Conservation (phyloP, 2,329 filamentous ascomycete species). For the Talaromyces sp. region DNA sequence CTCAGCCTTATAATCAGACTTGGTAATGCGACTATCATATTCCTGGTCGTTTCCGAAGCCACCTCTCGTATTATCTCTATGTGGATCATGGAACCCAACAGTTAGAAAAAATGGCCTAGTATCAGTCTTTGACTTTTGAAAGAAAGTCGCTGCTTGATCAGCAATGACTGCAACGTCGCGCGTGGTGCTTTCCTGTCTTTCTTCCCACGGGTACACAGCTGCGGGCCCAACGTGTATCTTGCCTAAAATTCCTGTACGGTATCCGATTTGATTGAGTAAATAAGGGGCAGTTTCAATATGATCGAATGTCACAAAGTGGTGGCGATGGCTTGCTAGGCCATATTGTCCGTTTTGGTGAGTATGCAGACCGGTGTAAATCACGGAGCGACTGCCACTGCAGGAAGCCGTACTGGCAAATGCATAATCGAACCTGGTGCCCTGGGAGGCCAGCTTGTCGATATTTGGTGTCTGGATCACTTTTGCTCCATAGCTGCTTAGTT, state of each 20-base stretch:
- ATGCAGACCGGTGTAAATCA: conserved; percentile 47
- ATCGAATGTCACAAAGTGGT: conserved; percentile 43
- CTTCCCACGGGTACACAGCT: conserved; percentile 39
- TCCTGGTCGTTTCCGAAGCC: conserved; percentile 42
- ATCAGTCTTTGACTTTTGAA: conserved; percentile 24
- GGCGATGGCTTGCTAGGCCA: conserved; percentile 32
- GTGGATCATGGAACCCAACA: conserved; percentile 44
- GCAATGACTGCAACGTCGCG: conserved; percentile 41
- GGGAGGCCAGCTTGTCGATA: conserved; percentile 35
- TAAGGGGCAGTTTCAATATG: conserved; percentile 39
- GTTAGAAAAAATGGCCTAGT: conserved; percentile 41
- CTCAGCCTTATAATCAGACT: conserved; percentile 21
- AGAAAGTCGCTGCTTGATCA: conserved; percentile 33
- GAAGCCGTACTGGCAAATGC: conserved; percentile 30
- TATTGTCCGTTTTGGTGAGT: conserved; percentile 45
- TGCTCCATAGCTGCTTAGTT: conserved; percentile 28
- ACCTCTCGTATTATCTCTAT: conserved; percentile 37
- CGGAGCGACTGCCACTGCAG: conserved; percentile 43
- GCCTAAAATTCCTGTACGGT: conserved; percentile 44
- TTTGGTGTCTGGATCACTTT: conserved; percentile 30
- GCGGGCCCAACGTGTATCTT: conserved; percentile 46
- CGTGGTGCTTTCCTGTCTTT: conserved; percentile 35
- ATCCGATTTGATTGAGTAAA: conserved; percentile 35
- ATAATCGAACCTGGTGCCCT: conserved; percentile 32
- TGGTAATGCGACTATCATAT: conserved; percentile 20